Percentiles rank a stretch among this genome's conserved stretches.
Evolutionary conservation across 2,329 filamentous ascomycete genomes (phyloP).

Genomic region (Xylariaceae sp.): DNA sequence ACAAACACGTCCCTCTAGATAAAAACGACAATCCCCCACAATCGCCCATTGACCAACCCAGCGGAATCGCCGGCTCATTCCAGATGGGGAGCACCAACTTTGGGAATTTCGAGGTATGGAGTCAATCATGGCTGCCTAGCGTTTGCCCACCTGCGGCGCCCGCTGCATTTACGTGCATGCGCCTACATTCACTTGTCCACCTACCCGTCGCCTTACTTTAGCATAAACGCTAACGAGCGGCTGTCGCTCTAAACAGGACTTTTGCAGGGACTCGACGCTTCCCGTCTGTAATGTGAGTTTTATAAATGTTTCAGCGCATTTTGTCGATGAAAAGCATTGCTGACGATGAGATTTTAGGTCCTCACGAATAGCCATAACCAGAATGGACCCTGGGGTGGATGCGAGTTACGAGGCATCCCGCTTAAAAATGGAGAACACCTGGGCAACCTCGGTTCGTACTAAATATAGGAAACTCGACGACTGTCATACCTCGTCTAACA

Average conservation of each 20-base stretch:
- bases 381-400: slow-evolving; percentile 59
- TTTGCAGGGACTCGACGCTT: slow-evolving; percentile 78
- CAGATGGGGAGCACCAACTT: slow-evolving; percentile 57
- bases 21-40: slow-evolving; percentile 2
- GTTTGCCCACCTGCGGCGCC: not conserved
- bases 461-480: not conserved
- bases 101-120: slow-evolving; percentile 54
- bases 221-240: slow-evolving; percentile 18
- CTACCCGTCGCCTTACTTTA: not conserved
- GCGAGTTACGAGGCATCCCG: slow-evolving; percentile 68
- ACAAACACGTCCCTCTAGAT: slow-evolving; percentile 2
- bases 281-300: slow-evolving; percentile 71
- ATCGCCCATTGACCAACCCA: slow-evolving; percentile 8
- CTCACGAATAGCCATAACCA: slow-evolving; percentile 58
- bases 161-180: not conserved
- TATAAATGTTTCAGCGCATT: not conserved
- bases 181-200: not conserved
- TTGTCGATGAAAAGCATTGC: slow-evolving; percentile 2
- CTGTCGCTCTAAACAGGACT: slow-evolving; percentile 50
- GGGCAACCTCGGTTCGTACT: slow-evolving; percentile 70
- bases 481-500: slow-evolving; percentile 21
- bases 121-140: not conserved
- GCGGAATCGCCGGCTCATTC: slow-evolving; percentile 25
- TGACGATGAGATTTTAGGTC: slow-evolving; percentile 45
- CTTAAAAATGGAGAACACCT: slow-evolving; percentile 62